Evolutionary conservation across 2,329 filamentous ascomycete species (phyloP), one percentile per base, ranked within the genome.

Genomic region (Phialemoniopsis sp.): DNA sequence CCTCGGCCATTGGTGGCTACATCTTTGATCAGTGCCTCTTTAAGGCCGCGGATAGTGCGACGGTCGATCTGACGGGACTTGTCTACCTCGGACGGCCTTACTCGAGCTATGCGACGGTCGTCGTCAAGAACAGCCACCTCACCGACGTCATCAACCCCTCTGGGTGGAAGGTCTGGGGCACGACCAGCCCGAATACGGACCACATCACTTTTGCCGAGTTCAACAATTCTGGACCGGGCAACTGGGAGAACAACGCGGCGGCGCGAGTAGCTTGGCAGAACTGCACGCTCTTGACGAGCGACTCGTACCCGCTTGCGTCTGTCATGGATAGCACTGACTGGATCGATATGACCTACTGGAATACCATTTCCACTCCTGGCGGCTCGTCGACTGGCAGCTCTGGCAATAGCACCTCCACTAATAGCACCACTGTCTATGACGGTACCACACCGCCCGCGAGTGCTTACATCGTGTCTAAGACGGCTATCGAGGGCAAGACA

Each of bases 61-160:
- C 40, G 3, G 65, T 72, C 3, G 8, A 54, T 2, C 50, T n/a
- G n/a, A n/a, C 48, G 4, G 66, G 67, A 0, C 58, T 60, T 1
- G 71, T 63, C 46, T 72, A 70, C 42, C 65, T 75, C 2, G 71
- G 71, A 5, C 62, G 71, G 5, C 71, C 71, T 0, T 75, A 70
- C 70, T 49, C 61, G 7, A 51, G 59, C 17, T 72, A 66, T 39
- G 60, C 70, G 1, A 63, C 68, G 4, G 70, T 74, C 7, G 63
- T 70, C 5, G 70, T 72, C 55, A 68, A 74, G 48, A 52, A 66
- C 37, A 74, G 72, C 0, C 53, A 53, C 26, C 61, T 85, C 57
- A 66, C 63, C 9, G 58, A 61, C 16, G 76, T 83, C 15, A 70
- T 85, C 50, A 81, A 82, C 49, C 43, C 64, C 3, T 70, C 70